Evolutionary conservation across 2,329 filamentous ascomycete species (phyloP).

Genomic region (Fusarium acutatum): DNA sequence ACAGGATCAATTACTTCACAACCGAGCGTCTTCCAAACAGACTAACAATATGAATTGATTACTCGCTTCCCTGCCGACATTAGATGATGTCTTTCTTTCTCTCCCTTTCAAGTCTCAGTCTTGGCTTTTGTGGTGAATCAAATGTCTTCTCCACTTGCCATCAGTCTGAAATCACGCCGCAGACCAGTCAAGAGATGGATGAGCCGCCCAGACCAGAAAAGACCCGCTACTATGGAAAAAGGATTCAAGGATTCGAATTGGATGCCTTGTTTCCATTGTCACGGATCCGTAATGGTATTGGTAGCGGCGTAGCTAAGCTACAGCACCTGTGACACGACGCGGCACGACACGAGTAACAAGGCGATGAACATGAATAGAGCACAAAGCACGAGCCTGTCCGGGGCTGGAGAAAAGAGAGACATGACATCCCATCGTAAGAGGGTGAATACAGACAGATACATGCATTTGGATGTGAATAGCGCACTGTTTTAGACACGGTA

Average conservation of each 20-base stretch:
- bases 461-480: slow-evolving; percentile 2
- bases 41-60: slow-evolving; percentile 8
- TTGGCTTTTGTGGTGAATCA: slow-evolving; percentile 5
- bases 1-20: slow-evolving; percentile 1
- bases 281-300: slow-evolving; percentile 17
- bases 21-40: slow-evolving; percentile 12
- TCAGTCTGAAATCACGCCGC: slow-evolving; percentile 15
- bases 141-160: slow-evolving; percentile 21
- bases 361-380: neutral
- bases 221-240: slow-evolving; percentile 16
- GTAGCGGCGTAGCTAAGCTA: slow-evolving; percentile 12
- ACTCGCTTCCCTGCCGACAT: slow-evolving; percentile 27
- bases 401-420: slow-evolving; percentile 6
- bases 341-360: slow-evolving; percentile 10
- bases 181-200: slow-evolving; percentile 7
- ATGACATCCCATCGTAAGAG: slow-evolving; percentile 16
- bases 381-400: slow-evolving; percentile 24
- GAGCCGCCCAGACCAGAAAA: slow-evolving; percentile 17
- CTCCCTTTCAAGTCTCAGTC: slow-evolving; percentile 16
- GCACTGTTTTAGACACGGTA: slow-evolving; percentile 25
- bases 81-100: slow-evolving; percentile 17
- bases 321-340: slow-evolving; percentile 1
- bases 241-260: slow-evolving; percentile 2
- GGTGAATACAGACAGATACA: slow-evolving; percentile 10
- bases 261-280: slow-evolving; percentile 29